Conservation (phyloP, 169 alveolate species). For the Cyclospora cayetanensis region DNA sequence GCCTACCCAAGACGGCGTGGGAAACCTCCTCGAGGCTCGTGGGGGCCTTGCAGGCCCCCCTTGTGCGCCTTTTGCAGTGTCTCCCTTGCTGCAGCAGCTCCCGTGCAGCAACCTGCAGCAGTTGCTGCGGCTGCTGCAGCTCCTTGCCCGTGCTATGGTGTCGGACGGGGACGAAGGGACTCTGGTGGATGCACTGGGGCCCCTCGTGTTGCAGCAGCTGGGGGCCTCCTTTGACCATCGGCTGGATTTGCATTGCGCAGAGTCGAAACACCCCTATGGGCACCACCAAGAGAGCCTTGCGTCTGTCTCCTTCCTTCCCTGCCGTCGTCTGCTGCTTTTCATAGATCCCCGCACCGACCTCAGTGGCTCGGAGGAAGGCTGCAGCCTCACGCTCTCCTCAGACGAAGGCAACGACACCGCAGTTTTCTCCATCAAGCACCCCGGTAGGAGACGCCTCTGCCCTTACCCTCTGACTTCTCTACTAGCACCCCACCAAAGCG, state of each 20-base stretch:
- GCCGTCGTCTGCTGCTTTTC: slow-evolving; percentile 68
- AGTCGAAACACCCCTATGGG: slow-evolving; percentile 73
- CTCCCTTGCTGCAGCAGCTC: slow-evolving; percentile 62
- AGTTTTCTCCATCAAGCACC: slow-evolving; percentile 9
- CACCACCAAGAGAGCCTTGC: slow-evolving; percentile 38
- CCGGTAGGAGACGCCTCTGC: neutral
- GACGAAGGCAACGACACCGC: slow-evolving; percentile 38
- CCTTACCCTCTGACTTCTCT: neutral
- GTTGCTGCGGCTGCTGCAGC: slow-evolving; percentile 69
- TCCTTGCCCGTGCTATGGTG: slow-evolving; percentile 44
- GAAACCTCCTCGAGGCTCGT: slow-evolving; percentile 18
- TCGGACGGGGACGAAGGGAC: neutral
- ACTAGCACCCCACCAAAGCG: too few relatives aligned
- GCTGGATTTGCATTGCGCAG: slow-evolving; percentile 63
- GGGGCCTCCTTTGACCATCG: slow-evolving; percentile 10
- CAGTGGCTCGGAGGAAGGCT: slow-evolving; percentile 58
- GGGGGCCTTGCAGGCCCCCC: slow-evolving; percentile 69
- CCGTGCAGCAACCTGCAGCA: slow-evolving; percentile 41
- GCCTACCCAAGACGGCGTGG: neutral
- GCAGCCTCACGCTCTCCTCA: slow-evolving; percentile 54
- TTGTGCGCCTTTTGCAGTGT: neutral
- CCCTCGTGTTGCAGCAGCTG: slow-evolving; percentile 40
- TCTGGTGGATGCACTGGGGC: slow-evolving; percentile 31
- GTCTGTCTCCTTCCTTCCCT: slow-evolving; percentile 60
- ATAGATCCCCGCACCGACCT: slow-evolving; percentile 76